Conservation (phyloP, 768 basidiomycete species). For the Termitomyces sp. region DNA sequence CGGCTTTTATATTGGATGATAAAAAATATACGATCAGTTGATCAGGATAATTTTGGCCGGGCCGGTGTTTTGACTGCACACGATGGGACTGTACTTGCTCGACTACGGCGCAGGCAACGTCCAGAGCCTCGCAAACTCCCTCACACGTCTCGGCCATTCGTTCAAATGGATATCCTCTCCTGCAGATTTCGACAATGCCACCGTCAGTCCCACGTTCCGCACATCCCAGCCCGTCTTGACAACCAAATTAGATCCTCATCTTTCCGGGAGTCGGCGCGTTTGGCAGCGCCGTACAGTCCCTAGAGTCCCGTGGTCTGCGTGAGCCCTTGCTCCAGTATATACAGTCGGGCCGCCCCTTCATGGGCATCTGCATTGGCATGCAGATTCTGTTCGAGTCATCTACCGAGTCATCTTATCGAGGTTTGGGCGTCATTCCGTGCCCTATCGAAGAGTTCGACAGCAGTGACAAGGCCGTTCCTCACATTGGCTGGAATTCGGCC, state of each 20-base stretch:
- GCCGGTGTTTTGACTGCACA: neutral
- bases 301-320: slow-evolving; percentile 66
- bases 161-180: slow-evolving; percentile 86
- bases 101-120: slow-evolving; percentile 98
- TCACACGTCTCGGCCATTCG: slow-evolving; percentile 74
- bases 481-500: slow-evolving; percentile 95
- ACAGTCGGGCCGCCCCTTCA: slow-evolving; percentile 84
- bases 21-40: slow-evolving; percentile 13
- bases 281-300: slow-evolving; percentile 77
- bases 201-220: slow-evolving; percentile 52
- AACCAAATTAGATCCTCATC: slow-evolving; percentile 67
- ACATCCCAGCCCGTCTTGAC: slow-evolving; percentile 10
- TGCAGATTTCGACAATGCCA: slow-evolving; percentile 80
- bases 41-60: slow-evolving; percentile 2
- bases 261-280: slow-evolving; percentile 98
- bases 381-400: slow-evolving; percentile 92
- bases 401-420: slow-evolving; percentile 66
- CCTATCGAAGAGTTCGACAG: slow-evolving; percentile 71
- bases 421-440: slow-evolving; percentile 83
- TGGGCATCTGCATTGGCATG: slow-evolving; percentile 98
- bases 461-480: slow-evolving; percentile 82
- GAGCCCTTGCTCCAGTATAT: slow-evolving; percentile 82
- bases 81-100: slow-evolving; percentile 71
- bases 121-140: slow-evolving; percentile 88
- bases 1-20: neutral